phyloP scores from a whole-genome alignment of 2,329 filamentous ascomycete genomes.

The Fusarium sp. region DNA sequence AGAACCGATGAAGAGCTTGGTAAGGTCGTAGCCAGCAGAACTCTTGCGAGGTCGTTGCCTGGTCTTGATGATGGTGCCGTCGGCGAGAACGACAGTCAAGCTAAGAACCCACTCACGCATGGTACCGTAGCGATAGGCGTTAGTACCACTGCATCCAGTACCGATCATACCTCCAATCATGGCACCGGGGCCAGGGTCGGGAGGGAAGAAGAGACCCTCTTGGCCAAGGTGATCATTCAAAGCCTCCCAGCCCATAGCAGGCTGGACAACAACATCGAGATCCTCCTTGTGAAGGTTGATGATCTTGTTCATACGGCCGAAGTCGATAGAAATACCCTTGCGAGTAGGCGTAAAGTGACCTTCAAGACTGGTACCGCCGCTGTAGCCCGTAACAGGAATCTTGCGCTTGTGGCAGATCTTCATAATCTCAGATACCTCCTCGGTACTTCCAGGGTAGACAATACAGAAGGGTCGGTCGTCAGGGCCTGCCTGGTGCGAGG shows the following conservation, averaged over 20 bases:
- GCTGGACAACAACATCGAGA: slow-evolving; percentile 81
- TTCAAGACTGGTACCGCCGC: slow-evolving; percentile 89
- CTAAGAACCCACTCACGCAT: slow-evolving; percentile 95
- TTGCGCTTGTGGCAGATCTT: slow-evolving; percentile 84
- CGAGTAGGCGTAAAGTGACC: slow-evolving; percentile 88
- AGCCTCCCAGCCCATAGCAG: slow-evolving; percentile 86
- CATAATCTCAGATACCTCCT: slow-evolving; percentile 88
- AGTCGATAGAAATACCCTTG: slow-evolving; percentile 88
- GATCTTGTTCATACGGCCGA: slow-evolving; percentile 86
- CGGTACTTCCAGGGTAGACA: slow-evolving; percentile 80
- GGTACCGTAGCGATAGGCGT: slow-evolving; percentile 91
- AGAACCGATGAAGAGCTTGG: slow-evolving; percentile 87
- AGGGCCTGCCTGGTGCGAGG: slow-evolving; percentile 65
- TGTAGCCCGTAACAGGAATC: slow-evolving; percentile 89
- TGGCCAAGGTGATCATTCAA: slow-evolving; percentile 82
- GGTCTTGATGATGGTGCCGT: slow-evolving; percentile 91
- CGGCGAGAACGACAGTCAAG: slow-evolving; percentile 88
- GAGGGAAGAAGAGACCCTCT: slow-evolving; percentile 88
- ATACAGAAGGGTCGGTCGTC: slow-evolving; percentile 74
- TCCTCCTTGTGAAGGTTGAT: slow-evolving; percentile 81
- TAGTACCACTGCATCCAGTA: slow-evolving; percentile 81
- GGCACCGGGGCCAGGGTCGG: slow-evolving; percentile 89
- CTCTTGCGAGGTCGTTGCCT: slow-evolving; percentile 89
- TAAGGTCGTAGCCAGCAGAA: slow-evolving; percentile 92
- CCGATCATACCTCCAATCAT: slow-evolving; percentile 93